Conservation (phyloP, 2,329 filamentous ascomycete genomes). For the Talaromyces sp. region DNA sequence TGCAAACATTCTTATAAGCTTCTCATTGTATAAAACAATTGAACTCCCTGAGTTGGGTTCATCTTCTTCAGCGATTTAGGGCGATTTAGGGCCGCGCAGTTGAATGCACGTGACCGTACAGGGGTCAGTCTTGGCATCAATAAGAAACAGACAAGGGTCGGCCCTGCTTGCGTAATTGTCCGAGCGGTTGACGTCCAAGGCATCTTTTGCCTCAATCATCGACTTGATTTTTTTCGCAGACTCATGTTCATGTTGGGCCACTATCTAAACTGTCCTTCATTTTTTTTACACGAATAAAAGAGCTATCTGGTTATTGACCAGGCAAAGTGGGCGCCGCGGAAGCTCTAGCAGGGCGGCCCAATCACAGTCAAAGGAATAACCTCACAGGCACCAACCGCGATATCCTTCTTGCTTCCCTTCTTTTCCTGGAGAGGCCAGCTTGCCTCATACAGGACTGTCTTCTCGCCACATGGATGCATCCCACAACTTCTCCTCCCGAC, state of each 20-base stretch:
- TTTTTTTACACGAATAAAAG: neutral
- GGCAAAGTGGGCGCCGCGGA: neutral
- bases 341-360: slow-evolving; percentile 1
- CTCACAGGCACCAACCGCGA: slow-evolving; percentile 8
- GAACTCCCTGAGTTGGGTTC: too few relatives aligned
- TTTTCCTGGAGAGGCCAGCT: slow-evolving; percentile 27
- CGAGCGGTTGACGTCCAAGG: neutral
- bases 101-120: neutral
- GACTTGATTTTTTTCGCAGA: neutral
- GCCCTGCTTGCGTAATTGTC: slow-evolving; percentile 3
- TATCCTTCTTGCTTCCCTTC: neutral
- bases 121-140: neutral
- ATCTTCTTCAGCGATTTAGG: neutral
- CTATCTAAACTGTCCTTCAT: neutral
- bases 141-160: neutral
- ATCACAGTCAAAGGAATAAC: slow-evolving; percentile 10
- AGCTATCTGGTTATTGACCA: neutral
- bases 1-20: too few relatives aligned
- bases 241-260: too few relatives aligned
- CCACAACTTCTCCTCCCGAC: slow-evolving; percentile 13
- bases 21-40: too few relatives aligned
- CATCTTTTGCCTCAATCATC: neutral
- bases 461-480: slow-evolving; percentile 20
- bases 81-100: neutral
- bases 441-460: slow-evolving; percentile 17